Base-by-base conservation (phyloP, 2,329 filamentous ascomycete genomes). In the Atkinsonella texensis region DNA sequence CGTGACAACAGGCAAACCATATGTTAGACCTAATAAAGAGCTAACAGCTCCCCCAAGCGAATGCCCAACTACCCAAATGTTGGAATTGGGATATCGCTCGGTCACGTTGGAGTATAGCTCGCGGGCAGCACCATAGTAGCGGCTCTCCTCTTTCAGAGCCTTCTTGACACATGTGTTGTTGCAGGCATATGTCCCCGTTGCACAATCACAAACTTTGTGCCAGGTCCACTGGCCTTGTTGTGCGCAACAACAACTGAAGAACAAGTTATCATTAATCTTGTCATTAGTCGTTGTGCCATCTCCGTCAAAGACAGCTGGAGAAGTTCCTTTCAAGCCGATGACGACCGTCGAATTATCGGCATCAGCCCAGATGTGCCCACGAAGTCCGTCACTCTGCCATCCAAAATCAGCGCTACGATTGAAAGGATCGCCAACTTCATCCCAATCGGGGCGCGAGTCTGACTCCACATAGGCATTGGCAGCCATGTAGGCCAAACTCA, bases 231-330 rank as follows among this genome's bases (percentile, higher is more conserved):
- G 88, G 0, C 90, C 89, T 60, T 94, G 90, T 69, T 96, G 89
- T 4, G 83, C 93, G 68, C 93, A 98, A 68, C 93, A 98, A 70
- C 93, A 98, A 63, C 90, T 95, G 71, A 96, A 96, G 69, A 95
- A 95, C 10, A 98, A 75, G 64, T 98, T 98, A 69, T 98, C 93
- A 65, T 97, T 98, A 62, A 90, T 75, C 71, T 98, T 98, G 71
- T 98, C 93, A 59, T 95, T 95, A 28, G 89, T 95, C 0, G 91
- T 97, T 1, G 93, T 97, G 49, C 90, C 91, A 39, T 91, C 87
- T n/a, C 93, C 93, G 65, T 97, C 91, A 63, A 96, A 97, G 3
- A 97, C 83, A 12, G 93, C 91, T 2, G 85, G 81, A 1, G 84
- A 87, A 0, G 90, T 96, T 50, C 91, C 93, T 70, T 98, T 98